These are phyloP conservation scores for Pseudogymnoascus sp. DNA, from an alignment of 2,329 filamentous ascomycete species.

Conservation along the genomic window DNA sequence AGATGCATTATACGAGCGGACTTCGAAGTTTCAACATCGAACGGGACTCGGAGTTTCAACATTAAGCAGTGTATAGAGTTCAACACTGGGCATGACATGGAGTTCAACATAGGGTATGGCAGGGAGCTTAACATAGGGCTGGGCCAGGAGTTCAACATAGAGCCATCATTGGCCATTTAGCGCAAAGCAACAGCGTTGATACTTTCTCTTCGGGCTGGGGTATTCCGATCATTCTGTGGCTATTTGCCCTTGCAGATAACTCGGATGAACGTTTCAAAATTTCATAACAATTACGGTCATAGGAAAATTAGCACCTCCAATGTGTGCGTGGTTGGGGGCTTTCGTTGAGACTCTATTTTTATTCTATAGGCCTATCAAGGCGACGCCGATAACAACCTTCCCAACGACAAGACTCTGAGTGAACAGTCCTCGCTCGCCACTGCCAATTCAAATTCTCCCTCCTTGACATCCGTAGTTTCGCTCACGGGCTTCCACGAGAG, in stretches of 20 bases:
- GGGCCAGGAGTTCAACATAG: conserved; percentile 5
- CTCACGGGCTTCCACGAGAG: conserved; percentile 56
- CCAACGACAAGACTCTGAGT: conserved; percentile 44
- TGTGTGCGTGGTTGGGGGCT: not conserved
- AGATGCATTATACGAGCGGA: conserved; percentile 4
- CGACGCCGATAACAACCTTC: not conserved
- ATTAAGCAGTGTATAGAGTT: conserved; percentile 7
- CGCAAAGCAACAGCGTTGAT: not conserved
- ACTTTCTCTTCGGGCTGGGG: not conserved
- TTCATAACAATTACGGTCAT: not conserved
- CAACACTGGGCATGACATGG: conserved; percentile 8
- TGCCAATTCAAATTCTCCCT: conserved; percentile 19
- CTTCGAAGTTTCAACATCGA: conserved; percentile 11
- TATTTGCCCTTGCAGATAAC: not conserved
- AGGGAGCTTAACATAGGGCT: not conserved
- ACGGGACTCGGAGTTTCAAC: not conserved
- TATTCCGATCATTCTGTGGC: not conserved
- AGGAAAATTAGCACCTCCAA: not conserved
- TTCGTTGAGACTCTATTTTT: not conserved
- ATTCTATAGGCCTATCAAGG: not conserved
- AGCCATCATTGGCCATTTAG: conserved; percentile 1
- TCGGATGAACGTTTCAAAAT: not conserved
- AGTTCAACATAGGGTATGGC: conserved; percentile 7
- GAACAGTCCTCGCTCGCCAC: conserved; percentile 48
- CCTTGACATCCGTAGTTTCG: conserved; percentile 11